Evolutionary conservation across 768 basidiomycete genomes (phyloP), one percentile per base, ranked within the genome.

Genomic region (Hebeloma cylindrosporum): DNA sequence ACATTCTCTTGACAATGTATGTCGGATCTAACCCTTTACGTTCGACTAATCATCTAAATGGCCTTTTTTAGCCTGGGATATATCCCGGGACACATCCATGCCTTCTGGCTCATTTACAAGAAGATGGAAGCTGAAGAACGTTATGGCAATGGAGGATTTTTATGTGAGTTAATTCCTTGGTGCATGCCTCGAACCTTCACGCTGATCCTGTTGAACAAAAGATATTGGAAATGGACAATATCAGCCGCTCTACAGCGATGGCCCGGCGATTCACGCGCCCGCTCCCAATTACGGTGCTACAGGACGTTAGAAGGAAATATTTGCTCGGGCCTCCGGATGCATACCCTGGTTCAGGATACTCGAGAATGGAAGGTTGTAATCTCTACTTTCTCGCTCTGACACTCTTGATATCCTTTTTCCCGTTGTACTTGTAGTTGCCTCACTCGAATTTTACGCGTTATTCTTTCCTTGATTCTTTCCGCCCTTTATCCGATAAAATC

Each of bases 81-180:
- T 63, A 62, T 90, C 41, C 87, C 88, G 0, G 87, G 77, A n/a
- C 70, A 73, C 31, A 67, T 78, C 34, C 89, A 93, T 59, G 86
- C 88, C 1, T 91, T 92, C 69, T 92, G 86, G 86, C 74, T 94
- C 40, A 91, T 93, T 45, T 92, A 92, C 70, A 85, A 77, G 77
- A 87, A 85, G 77, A 91, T 91, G 77, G 75, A 88, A 56, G 92
- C 90, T 0, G 87, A 90, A 56, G 88, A 90, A 56, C 75, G 72
- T 30, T 94, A 88, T 57, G 91, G 91, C 9, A 66, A 60, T 4
- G 88, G 87, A 14, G 85, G 85, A 23, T 93, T 81, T 70, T 64
- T 73, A 40, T 93, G 89, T 90, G 58, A 59, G 89, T 75, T 7
- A 21, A 4, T 21, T 27, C 23, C 20, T 14, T 14, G 36, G 23